Percentiles rank a stretch among this genome's conserved stretches.
These are phyloP conservation scores for Trifolium subterraneum DNA, from an alignment of 306 rosid genomes.

Conservation along the genomic window DNA sequence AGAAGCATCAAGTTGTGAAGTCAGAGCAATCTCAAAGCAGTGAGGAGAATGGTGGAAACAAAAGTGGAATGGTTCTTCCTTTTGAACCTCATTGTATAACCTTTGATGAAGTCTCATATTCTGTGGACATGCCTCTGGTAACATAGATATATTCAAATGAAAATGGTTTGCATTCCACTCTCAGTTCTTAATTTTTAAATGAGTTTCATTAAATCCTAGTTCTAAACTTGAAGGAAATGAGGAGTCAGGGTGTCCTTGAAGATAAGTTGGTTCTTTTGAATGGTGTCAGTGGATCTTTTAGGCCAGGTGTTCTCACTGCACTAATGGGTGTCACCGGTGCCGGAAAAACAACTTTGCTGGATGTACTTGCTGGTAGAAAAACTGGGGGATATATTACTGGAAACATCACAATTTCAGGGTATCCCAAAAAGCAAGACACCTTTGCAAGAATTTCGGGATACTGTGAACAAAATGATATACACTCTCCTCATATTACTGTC, in stretches of 20 bases:
- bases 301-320: constrained; percentile 67
- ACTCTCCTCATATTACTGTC: constrained; percentile 25
- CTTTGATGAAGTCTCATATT: constrained; percentile 56
- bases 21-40: constrained; percentile 2
- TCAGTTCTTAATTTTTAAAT: neutral
- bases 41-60: neutral
- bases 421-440: constrained; percentile 60
- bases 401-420: constrained; percentile 58
- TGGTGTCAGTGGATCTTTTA: constrained; percentile 65
- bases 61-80: constrained; percentile 60
- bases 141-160: neutral
- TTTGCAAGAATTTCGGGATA: constrained; percentile 63
- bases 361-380: constrained; percentile 72
- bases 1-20: constrained; percentile 42
- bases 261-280: constrained; percentile 34
- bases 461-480: constrained; percentile 72
- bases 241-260: neutral
- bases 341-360: constrained; percentile 73
- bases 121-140: constrained; percentile 37
- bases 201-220: neutral
- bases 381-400: constrained; percentile 62
- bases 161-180: neutral
- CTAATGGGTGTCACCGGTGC: constrained; percentile 72
- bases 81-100: constrained; percentile 54
- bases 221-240: constrained; percentile 2